Base-by-base conservation (phyloP, 768 basidiomycete species). In the Boletus bicolor region DNA sequence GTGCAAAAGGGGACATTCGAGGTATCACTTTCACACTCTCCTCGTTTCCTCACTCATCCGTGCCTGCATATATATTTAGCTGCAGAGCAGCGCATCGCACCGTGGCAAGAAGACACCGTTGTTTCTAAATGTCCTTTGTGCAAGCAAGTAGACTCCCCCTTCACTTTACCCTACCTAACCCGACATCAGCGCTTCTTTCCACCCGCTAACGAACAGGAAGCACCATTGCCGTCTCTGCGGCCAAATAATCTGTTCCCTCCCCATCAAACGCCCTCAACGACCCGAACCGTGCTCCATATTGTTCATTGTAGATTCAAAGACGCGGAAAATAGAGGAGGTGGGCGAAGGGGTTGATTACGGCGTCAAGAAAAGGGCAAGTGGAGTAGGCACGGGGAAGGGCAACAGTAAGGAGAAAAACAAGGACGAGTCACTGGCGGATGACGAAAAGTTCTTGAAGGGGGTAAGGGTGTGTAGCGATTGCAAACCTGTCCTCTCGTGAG, bases 181-280 rank as follows among this genome's bases (percentile, higher is more conserved):
- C 42, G n/a, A 21, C 37, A 28, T 44, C 54, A 84, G 83, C 61
- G 79, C 82, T 48, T 82, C 87, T 2, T 98, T 98, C 68, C 90
- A 94, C 66, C 83, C 91, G 0, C 73, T 98, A 3, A 91, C 93
- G 1, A 96, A 93, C 62, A 85, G 96, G 14, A 96, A 96, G 73
- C 96, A 98, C 63, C 96, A 98, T 67, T 98, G 96, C 68, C 86
- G 96, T 9, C 76, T 98, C 14, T 98, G 96, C 62, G 96, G 96
- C 0, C 79, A 86, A 53, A 90, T 98, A 39, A 85, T 98, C 12
- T 98, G 96, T 65, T 89, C 94, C 1, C 78, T 97, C 5, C 92
- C 93, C 0, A 76, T 86, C 11, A 93, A 90, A 54, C 79, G 76
- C 5, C 84, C 86, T 3, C 82, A 85, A 62, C 82, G 93, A 21